A percentile compares a stretch with the other conserved stretches of the same genome.
Evolutionary conservation across 306 rosid genomes (phyloP).

Genomic region (Arachis hypogaea): DNA sequence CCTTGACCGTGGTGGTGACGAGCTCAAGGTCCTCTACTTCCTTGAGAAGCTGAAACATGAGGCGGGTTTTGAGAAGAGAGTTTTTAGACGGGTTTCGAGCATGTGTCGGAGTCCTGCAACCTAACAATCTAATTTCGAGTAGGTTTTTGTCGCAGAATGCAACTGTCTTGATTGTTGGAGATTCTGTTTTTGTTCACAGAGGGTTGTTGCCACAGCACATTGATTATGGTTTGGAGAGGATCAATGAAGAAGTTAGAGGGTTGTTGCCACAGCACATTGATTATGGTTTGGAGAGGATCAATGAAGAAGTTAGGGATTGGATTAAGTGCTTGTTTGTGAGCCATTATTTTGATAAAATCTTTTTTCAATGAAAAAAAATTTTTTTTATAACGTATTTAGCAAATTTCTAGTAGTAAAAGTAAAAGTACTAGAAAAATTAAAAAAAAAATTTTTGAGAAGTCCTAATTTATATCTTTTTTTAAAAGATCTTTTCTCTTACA

Average conservation of each 20-base stretch:
- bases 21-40: slow-evolving; percentile 72
- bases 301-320: slow-evolving; percentile 80
- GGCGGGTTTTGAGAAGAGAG: slow-evolving; percentile 60
- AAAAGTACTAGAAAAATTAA: too few relatives aligned
- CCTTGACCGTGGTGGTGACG: slow-evolving; percentile 88
- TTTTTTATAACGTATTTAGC: too few relatives aligned
- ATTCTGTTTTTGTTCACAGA: slow-evolving; percentile 86
- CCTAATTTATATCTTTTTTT: too few relatives aligned
- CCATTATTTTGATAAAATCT: too few relatives aligned
- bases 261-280: too few relatives aligned
- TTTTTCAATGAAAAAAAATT: too few relatives aligned
- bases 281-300: too few relatives aligned
- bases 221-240: slow-evolving; percentile 66
- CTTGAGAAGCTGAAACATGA: slow-evolving; percentile 81
- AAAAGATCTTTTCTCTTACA: too few relatives aligned
- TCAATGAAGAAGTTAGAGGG: slow-evolving; percentile 34
- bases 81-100: slow-evolving; percentile 63
- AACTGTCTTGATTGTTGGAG: slow-evolving; percentile 78
- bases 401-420: too few relatives aligned
- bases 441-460: too few relatives aligned
- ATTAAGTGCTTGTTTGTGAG: slow-evolving; percentile 16
- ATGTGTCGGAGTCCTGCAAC: slow-evolving; percentile 77
- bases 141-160: slow-evolving; percentile 67
- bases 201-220: slow-evolving; percentile 77
- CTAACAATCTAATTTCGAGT: slow-evolving; percentile 66